phyloP scores from a whole-genome alignment of 2,329 filamentous ascomycete species.

The Fusarium sororula region DNA sequence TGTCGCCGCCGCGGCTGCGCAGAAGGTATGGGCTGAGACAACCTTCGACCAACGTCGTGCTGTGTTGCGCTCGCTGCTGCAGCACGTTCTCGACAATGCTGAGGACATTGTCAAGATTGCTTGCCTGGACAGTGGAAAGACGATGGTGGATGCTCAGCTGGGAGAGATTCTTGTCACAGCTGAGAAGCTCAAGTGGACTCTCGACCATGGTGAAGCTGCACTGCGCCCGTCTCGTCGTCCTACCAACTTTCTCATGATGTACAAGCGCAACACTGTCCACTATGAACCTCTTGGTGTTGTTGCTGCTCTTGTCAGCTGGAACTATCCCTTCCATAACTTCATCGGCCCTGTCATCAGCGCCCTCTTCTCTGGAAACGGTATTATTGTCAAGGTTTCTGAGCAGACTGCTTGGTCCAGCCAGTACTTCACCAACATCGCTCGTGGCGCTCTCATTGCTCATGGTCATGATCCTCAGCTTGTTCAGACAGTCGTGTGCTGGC shows the following conservation, averaged over 20 bases:
- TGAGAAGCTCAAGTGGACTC: conserved; percentile 95
- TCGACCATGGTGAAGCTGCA: conserved; percentile 87
- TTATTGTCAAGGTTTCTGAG: conserved; percentile 94
- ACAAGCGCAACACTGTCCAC: conserved; percentile 89
- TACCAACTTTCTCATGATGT: conserved; percentile 92
- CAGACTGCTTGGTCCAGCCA: conserved; percentile 91
- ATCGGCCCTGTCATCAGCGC: conserved; percentile 90
- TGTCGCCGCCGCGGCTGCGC: conserved; percentile 76
- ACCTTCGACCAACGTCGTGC: conserved; percentile 79
- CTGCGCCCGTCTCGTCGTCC: conserved; percentile 77
- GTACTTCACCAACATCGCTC: conserved; percentile 83
- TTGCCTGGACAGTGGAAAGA: conserved; percentile 94
- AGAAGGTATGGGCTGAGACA: conserved; percentile 79
- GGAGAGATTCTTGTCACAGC: conserved; percentile 94
- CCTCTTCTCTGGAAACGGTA: conserved; percentile 89
- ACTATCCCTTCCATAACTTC: conserved; percentile 96
- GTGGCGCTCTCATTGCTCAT: conserved; percentile 81
- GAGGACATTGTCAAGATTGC: conserved; percentile 85
- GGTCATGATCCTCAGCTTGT: conserved; percentile 84
- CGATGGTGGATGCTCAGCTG: conserved; percentile 90
- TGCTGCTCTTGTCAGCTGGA: conserved; percentile 94
- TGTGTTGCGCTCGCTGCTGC: conserved; percentile 83
- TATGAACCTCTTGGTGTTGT: conserved; percentile 96
- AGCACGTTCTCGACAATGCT: conserved; percentile 87
- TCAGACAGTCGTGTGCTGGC: conserved; percentile 89